Percentiles rank a stretch among this genome's conserved stretches.
phyloP scores from a whole-genome alignment of 169 alveolate genomes.

The Plasmodium gaboni region DNA sequence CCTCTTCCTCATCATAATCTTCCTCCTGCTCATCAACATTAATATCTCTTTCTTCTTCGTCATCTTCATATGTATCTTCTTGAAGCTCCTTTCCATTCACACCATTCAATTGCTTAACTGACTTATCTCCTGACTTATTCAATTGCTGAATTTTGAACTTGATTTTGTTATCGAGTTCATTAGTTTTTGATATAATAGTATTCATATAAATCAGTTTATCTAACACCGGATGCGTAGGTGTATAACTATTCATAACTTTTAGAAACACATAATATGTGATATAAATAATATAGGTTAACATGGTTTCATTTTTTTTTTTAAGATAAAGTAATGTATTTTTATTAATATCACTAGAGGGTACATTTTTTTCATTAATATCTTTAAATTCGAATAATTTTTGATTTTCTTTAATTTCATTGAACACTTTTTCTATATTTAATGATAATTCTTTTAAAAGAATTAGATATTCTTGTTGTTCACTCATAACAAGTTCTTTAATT shows the following conservation, averaged over 20 bases:
- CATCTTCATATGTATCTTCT: neutral
- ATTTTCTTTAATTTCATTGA: slow-evolving; percentile 71
- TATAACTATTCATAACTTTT: slow-evolving; percentile 78
- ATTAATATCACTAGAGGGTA: slow-evolving; percentile 69
- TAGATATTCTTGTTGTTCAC: slow-evolving; percentile 72
- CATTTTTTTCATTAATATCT: slow-evolving; percentile 71
- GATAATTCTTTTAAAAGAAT: slow-evolving; percentile 76
- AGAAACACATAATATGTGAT: slow-evolving; percentile 80
- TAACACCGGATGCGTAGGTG: slow-evolving; percentile 80
- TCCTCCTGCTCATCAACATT: slow-evolving; percentile 12
- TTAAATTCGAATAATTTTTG: slow-evolving; percentile 64
- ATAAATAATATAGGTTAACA: slow-evolving; percentile 79
- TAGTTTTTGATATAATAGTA: slow-evolving; percentile 64
- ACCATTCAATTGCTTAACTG: slow-evolving; percentile 9
- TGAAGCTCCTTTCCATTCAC: neutral
- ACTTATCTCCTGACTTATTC: slow-evolving; percentile 25
- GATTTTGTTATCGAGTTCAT: slow-evolving; percentile 72
- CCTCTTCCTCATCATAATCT: neutral
- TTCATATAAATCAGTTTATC: slow-evolving; percentile 79
- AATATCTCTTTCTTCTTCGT: slow-evolving; percentile 27
- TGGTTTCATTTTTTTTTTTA: slow-evolving; percentile 80
- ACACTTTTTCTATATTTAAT: slow-evolving; percentile 67
- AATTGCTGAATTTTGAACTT: slow-evolving; percentile 73
- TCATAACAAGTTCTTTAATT: slow-evolving; percentile 65
- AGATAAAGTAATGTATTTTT: slow-evolving; percentile 77